phyloP scores from a whole-genome alignment of 495 filamentous ascomycete species.

The Monascus purpureus region DNA sequence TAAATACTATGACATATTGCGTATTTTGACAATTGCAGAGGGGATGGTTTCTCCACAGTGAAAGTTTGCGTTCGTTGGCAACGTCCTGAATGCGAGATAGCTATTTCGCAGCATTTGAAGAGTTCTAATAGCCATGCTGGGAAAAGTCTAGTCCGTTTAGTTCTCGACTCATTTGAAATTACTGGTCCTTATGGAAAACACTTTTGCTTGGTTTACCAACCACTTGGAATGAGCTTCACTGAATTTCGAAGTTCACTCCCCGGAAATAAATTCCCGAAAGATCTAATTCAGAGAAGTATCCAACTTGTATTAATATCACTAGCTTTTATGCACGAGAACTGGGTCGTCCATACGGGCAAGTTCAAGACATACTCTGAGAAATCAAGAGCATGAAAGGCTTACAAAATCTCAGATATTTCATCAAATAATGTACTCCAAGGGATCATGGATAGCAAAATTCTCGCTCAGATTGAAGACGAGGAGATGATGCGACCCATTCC shows the following conservation, averaged over 20 bases:
- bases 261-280: constrained; percentile 11
- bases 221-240: constrained; percentile 25
- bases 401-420: constrained; percentile 15
- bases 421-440: constrained; percentile 13
- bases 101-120: constrained; percentile 15
- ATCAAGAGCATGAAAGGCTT: not conserved
- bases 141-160: constrained; percentile 15
- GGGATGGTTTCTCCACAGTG: constrained; percentile 16
- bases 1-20: constrained; percentile 3
- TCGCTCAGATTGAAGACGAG: constrained; percentile 13
- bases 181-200: constrained; percentile 23
- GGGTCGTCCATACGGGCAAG: constrained; percentile 30
- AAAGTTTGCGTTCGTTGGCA: constrained; percentile 19
- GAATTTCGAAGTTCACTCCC: constrained; percentile 15
- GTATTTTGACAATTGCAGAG: constrained; percentile 8
- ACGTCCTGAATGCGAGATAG: constrained; percentile 10
- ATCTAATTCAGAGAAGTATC: constrained; percentile 14
- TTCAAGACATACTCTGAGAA: constrained; percentile 9
- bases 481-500: constrained; percentile 11
- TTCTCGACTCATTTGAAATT: constrained; percentile 25
- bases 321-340: constrained; percentile 24
- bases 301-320: constrained; percentile 20
- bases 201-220: constrained; percentile 25
- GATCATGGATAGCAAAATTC: constrained; percentile 9
- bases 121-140: constrained; percentile 14